phyloP scores from a whole-genome alignment of 2,329 filamentous ascomycete genomes.

The Grosmannia huntii region DNA sequence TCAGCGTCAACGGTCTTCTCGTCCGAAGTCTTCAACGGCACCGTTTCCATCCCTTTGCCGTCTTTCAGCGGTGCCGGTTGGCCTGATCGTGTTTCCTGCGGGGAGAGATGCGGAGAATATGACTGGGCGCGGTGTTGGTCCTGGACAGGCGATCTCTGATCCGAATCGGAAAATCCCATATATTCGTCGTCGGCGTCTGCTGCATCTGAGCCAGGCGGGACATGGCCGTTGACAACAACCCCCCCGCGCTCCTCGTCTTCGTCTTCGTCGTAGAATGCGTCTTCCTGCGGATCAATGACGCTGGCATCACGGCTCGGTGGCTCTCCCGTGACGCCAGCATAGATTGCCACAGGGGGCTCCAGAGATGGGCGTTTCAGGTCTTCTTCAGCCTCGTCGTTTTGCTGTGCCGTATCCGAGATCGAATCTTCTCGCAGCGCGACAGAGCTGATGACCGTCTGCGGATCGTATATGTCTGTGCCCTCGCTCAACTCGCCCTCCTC shows the following conservation, averaged over 20 bases:
- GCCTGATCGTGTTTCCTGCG: not conserved
- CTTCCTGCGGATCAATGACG: constrained; percentile 12
- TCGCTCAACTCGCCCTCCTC: constrained; percentile 40
- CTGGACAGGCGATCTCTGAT: not conserved
- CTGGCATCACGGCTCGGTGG: constrained; percentile 11
- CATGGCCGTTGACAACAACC: constrained; percentile 4
- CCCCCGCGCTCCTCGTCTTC: constrained; percentile 8
- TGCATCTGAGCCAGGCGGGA: constrained; percentile 1
- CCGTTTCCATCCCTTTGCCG: not conserved
- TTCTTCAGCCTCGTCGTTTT: constrained; percentile 12
- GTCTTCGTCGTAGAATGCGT: constrained; percentile 13
- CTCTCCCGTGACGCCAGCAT: not conserved
- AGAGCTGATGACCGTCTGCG: constrained; percentile 14
- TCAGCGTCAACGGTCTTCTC: not conserved
- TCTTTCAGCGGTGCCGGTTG: not conserved
- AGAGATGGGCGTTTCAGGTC: not conserved
- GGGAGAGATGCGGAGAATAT: constrained; percentile 10
- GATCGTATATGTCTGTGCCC: constrained; percentile 50
- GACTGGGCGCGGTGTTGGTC: constrained; percentile 4
- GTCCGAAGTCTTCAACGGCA: not conserved
- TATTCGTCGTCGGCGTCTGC: constrained; percentile 11
- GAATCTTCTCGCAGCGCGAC: constrained; percentile 8
- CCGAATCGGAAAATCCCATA: constrained; percentile 8
- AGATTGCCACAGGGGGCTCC: not conserved
- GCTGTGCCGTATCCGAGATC: not conserved